Evolutionary conservation across 768 basidiomycete genomes (phyloP), one percentile per base, ranked within the genome.

Genomic region (Kwoniella shandongensis): DNA sequence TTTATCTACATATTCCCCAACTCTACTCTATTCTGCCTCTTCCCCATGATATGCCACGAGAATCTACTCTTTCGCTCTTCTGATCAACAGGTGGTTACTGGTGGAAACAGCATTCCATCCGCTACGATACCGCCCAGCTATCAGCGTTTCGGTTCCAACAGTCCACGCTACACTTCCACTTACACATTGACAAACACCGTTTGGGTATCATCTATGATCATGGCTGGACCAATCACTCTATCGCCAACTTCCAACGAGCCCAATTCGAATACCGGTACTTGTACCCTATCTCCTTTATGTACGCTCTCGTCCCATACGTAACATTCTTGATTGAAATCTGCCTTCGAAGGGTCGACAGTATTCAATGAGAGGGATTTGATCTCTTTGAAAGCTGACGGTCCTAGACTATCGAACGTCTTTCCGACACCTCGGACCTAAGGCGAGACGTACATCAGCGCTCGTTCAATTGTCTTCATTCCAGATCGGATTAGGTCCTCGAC

Each of bases 201-300:
- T 79, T 96, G 94, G 20, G 93, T 97, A 64, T 89, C 81, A 76
- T 98, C 93, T 67, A 96, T 89, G 59, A 98, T 87, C 83, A 97
- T 87, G 32, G 91, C 90, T 8, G 94, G 92, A 7, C 93, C 94
- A 41, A 82, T 44, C 15, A 40, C 56, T 25, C 30, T 41, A 54
- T 91, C 87, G 2, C 91, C 92, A 12, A 85, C 78, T 0, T 78
- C 79, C 55, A 97, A 41, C 18, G 51, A 46, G 4, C 39, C 62
- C 59, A 97, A 78, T 66, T 86, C 69, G 74, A 81, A 94, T 23
- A 97, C 87, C 0, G 91, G 92, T 0, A 88, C 89, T 59, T 88
- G 77, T 35, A 89, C 82, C 20, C 92, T 81, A 3, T 87, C 72
- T 44, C 81, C 82, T 32, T 32, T 6, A 32, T 13, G 7, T 13